Evolutionary conservation across 2,329 filamentous ascomycete species (phyloP).

Genomic region (Cytospora leucostoma): DNA sequence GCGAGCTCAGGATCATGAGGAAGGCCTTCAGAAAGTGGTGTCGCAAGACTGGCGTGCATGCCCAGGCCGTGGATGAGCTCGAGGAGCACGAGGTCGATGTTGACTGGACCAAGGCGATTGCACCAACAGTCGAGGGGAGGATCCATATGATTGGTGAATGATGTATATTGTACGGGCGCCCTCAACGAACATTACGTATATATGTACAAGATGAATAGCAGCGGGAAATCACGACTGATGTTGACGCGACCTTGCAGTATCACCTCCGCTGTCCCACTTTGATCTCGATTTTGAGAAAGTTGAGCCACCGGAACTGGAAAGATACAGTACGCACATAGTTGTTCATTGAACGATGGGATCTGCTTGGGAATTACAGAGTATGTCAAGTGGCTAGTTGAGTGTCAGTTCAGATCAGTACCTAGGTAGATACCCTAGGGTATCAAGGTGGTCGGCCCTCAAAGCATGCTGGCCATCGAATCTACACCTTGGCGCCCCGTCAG

Average conservation of each 20-base stretch:
- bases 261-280: too few relatives aligned
- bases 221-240: neutral
- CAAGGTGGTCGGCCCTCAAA: too few relatives aligned
- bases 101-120: conserved; percentile 79
- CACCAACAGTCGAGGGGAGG: conserved; percentile 74
- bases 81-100: conserved; percentile 61
- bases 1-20: conserved; percentile 65
- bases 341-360: too few relatives aligned
- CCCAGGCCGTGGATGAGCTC: conserved; percentile 54
- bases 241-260: too few relatives aligned
- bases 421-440: too few relatives aligned
- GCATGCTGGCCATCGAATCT: too few relatives aligned
- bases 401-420: too few relatives aligned
- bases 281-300: too few relatives aligned
- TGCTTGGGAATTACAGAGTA: too few relatives aligned
- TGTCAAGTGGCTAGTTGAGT: too few relatives aligned
- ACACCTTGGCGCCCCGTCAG: neutral
- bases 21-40: conserved; percentile 75
- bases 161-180: neutral
- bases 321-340: too few relatives aligned
- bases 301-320: too few relatives aligned
- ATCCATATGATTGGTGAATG: conserved; percentile 54
- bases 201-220: neutral
- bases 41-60: conserved; percentile 63
- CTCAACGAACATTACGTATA: neutral